phyloP scores from a whole-genome alignment of 495 filamentous ascomycete genomes.

The Diplogelasinospora grovesii region DNA sequence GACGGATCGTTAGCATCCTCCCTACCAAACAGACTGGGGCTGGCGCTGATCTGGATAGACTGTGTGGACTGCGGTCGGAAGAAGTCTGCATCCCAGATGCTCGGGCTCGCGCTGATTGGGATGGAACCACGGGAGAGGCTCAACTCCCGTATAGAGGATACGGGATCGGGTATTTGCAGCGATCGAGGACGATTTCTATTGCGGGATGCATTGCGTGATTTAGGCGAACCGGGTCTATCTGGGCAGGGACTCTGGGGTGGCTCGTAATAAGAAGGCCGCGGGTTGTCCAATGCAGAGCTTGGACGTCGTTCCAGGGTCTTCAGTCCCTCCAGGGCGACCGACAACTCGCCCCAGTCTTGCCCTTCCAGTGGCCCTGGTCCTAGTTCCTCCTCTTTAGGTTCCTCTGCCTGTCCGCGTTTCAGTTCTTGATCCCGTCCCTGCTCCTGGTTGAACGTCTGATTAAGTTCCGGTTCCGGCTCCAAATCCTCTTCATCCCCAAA shows the following conservation, averaged over 20 bases:
- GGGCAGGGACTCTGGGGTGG: conserved; percentile 5
- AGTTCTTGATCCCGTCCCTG: too few relatives aligned
- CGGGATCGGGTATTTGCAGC: conserved; percentile 3
- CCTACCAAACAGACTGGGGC: conserved; percentile 10
- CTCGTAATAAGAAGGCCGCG: neutral
- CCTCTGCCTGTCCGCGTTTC: neutral
- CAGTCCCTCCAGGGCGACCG: conserved; percentile 7
- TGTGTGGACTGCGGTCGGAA: neutral
- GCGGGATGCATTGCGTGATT: conserved; percentile 18
- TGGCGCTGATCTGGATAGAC: conserved; percentile 6
- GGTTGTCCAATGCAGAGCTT: conserved; percentile 7
- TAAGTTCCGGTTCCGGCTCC: too few relatives aligned
- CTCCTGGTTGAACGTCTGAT: too few relatives aligned
- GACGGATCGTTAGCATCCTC: neutral
- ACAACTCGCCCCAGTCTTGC: conserved; percentile 9
- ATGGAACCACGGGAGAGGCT: conserved; percentile 9
- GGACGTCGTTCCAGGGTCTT: conserved; percentile 9
- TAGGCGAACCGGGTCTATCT: conserved; percentile 18
- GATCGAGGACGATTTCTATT: conserved; percentile 7
- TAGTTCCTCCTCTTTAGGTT: conserved; percentile 1
- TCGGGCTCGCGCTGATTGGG: conserved; percentile 6
- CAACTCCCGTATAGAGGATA: conserved; percentile 1
- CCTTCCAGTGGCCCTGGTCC: too few relatives aligned
- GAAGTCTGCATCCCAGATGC: conserved; percentile 3
- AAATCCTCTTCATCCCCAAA: conserved; percentile 1